Percentiles rank a stretch among this genome's conserved stretches.
Evolutionary conservation across 371 early-diverging fungal species (phyloP).

Genomic region (Mortierella polycephala): DNA sequence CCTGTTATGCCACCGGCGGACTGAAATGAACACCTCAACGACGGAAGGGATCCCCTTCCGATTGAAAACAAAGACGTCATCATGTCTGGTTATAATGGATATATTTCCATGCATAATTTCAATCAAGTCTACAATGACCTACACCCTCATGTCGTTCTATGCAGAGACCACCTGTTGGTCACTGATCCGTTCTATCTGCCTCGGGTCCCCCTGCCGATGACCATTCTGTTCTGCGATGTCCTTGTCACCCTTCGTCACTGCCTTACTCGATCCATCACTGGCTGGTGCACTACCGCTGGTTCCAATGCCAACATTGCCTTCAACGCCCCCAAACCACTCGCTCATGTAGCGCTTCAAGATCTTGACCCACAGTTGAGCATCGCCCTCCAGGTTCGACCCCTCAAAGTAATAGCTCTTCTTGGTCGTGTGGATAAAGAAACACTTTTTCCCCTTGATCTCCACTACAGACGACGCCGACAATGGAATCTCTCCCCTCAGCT

Average conservation of each 20-base stretch:
- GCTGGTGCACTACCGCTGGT: too few species aligned
- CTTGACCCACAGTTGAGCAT: slow-evolving; percentile 38
- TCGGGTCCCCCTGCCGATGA: too few species aligned
- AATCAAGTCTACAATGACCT: too few species aligned
- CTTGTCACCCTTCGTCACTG: too few species aligned
- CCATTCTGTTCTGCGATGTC: too few species aligned
- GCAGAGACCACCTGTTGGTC: too few species aligned
- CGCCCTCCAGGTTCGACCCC: slow-evolving; percentile 29
- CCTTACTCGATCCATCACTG: too few species aligned
- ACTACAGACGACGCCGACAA: slow-evolving; percentile 63
- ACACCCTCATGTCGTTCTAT: too few species aligned
- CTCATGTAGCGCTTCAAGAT: slow-evolving; percentile 31
- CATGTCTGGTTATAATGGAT: too few species aligned
- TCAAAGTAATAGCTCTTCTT: slow-evolving; percentile 53
- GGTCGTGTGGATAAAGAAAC: slow-evolving; percentile 69
- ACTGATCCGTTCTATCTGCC: too few species aligned
- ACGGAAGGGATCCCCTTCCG: not conserved
- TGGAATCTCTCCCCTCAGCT: slow-evolving; percentile 65
- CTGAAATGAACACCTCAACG: not conserved
- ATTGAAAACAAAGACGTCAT: not conserved
- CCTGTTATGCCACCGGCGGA: not conserved
- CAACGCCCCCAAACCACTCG: slow-evolving; percentile 36
- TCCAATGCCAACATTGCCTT: not conserved
- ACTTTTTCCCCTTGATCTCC: slow-evolving; percentile 67
- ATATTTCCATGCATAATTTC: too few species aligned